Base-by-base conservation (phyloP, 1,139 yeast genomes). In the Pichia sp. region DNA sequence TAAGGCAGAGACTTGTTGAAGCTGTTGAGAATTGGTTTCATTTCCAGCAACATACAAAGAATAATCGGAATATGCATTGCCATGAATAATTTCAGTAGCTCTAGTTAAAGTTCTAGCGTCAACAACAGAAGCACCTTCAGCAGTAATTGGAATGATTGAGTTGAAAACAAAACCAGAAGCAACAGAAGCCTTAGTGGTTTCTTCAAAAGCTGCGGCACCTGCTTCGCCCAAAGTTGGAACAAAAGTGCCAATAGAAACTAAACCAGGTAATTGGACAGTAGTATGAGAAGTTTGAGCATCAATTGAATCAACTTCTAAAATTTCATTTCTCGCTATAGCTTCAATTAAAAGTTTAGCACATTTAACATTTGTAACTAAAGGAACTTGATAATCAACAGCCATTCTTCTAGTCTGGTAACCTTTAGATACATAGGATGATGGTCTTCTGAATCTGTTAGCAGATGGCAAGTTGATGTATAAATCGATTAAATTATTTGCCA, bases 331-430 rank as follows among this genome's bases (percentile, higher is more conserved):
- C 24, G 95, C 76, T 57, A 94, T 69, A 20, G 98, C 98, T 70
- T 92, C 97, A 56, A 92, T 83, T 68, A 94, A 76, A 57, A 94
- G 74, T 70, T 94, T 94, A 53, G 99, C 99, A 73, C 92, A 82
- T 71, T 94, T 94, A 57, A 92, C 98, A 64, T 94, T 94, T 55
- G 99, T 92, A 43, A 94, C 96, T 66, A 94, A 76, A 43, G 99
- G 99, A 64, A 94, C 87, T 44, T 97, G 90, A 65, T 87, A 94
- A 68, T 94, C 99, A 55, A 94, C 97, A 56, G 99, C 98, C 97
- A 94, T 86, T 75, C 99, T 94, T 76, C 99, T 95, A 45, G 97
- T 87, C 69, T 81, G 83, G 76, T 94, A 94, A 66, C 98, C 99
- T 73, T 87, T 89, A 32, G 96, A 87, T 78, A 92, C 89, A 70